Evolutionary conservation across 768 basidiomycete species (phyloP), one percentile per base, ranked within the genome.

Genomic region (Pisolithus microcarpus): DNA sequence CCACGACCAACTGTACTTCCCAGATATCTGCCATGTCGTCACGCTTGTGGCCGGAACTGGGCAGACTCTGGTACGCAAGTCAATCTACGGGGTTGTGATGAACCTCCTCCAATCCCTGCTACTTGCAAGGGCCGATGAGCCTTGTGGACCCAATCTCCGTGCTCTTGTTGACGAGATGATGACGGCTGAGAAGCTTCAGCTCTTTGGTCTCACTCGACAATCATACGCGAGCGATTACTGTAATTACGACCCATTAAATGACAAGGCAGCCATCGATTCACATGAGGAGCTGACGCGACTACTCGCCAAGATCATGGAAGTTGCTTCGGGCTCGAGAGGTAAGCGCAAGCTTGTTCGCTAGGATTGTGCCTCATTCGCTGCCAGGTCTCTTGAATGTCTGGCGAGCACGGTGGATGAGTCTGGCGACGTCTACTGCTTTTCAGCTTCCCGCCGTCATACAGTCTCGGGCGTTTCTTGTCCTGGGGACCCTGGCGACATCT

Each of bases 371-470:
- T 64, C 31, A 64, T 30, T 39, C 44, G 53, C 43, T 49, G 19
- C 49, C 18, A 89, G 89, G 84, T 10, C 66, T 91, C 3, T 68
- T 87, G 28, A 96, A 96, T 61, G 79, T 87, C 3, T 96, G 93
- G 93, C 79, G 87, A 52, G 90, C 92, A 24, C 77, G 93, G 34
- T 95, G 92, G 91, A 92, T 92, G 86, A 83, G 89, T 38, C 65
- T 96, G 51, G 81, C 91, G 13, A 87, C 88, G 1, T 82, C 89
- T 1, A 88, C 87, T 0, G 91, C 92, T 19, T 95, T 95, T 71
- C 93, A 95, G 60, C 78, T 86, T 43, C 90, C 88, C 4, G 85
- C 90, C 0, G 82, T 86, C 2, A 80, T 92, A n/a, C 93, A 95
- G 62, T 82, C 86, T 24, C 82, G 90, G 9, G 87, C 91, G 0